Base-by-base conservation (phyloP, 2,329 filamentous ascomycete species). In the Diaporthe nobilis region DNA sequence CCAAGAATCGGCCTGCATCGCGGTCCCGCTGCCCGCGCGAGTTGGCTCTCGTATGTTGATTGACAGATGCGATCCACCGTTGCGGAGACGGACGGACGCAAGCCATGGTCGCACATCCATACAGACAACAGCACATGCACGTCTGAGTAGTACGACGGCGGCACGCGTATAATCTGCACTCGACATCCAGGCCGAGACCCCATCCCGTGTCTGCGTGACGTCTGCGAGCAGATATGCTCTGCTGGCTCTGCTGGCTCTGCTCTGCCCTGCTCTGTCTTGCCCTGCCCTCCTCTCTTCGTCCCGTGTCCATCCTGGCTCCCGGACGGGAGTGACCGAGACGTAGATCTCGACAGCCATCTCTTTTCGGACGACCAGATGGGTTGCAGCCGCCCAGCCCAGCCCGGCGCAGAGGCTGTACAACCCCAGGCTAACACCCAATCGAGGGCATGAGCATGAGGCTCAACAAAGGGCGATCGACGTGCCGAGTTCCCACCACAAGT, bases 381-480 rank as follows among this genome's bases (percentile, higher is more conserved):
- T 53, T 51, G 63, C 63, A 53, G 63, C 63, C 63, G 44, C 44
- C 44, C 25, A 20, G 28, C 34, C 57, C 57, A 61, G 15, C 57
- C 34, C 44, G 17, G 44, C 44, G 22, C 44, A 37, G 28, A 51
- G 63, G 63, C 63, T 25, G 65, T 53, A 53, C 65, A 28, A 68
- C 65, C 65, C 65, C 47, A 53, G 42, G 28, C 47, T 39, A 37
- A 47, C 13, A 51, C 63, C 47, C 63, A 68, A 68, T 53, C 31
- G 31, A 68, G 49, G 22, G 28, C 31, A n/a, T n/a, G 39, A 39
- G 42, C 39, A 25, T 68, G 65, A 53, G 65, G 65, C 65, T 68
- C 65, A 68, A 68, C 65, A 68, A 31, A 53, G 65, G 65, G 28
- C 34, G 65, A 68, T 68, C 65, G 65, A 53, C 65, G 15, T 68